Evolutionary conservation across 2,329 filamentous ascomycete genomes (phyloP).

Genomic region (Fusarium caatingaense): DNA sequence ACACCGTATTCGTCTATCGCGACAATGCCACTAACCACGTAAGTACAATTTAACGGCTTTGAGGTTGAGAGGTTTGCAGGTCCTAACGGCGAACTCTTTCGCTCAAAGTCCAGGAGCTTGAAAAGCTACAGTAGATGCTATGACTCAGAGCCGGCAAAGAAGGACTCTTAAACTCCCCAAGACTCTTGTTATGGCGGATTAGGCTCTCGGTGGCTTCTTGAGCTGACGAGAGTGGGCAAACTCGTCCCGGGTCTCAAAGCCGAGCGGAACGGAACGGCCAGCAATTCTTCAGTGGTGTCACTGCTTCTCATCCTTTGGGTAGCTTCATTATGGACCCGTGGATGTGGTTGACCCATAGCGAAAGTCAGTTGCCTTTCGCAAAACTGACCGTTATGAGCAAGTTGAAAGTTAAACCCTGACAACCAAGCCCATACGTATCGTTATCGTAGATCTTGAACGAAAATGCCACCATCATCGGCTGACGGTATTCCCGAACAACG

Average conservation of each 20-base stretch:
- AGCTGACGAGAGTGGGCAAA: neutral
- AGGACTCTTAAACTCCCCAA: neutral
- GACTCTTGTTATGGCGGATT: neutral
- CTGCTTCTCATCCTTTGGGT: constrained; percentile 3
- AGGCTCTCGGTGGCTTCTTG: neutral
- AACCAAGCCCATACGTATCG: neutral
- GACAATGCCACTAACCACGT: neutral
- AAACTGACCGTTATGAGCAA: constrained; percentile 14
- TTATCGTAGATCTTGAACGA: neutral
- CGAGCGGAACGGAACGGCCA: constrained; percentile 11
- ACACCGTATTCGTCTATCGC: neutral
- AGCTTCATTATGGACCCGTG: constrained; percentile 7
- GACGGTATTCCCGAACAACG: constrained; percentile 13
- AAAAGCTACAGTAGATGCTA: neutral
- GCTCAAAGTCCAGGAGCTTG: neutral
- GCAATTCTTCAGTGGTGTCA: constrained; percentile 1
- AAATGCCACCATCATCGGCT: constrained; percentile 2
- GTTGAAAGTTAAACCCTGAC: neutral
- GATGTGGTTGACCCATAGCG: constrained; percentile 1
- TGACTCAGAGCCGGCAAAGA: neutral
- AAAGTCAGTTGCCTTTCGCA: neutral
- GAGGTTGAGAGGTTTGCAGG: neutral
- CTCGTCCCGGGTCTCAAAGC: neutral
- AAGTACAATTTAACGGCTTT: constrained; percentile 8
- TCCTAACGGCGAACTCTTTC: neutral